phyloP scores from a whole-genome alignment of 305 asterid species.

The Nicotiana rustica region DNA sequence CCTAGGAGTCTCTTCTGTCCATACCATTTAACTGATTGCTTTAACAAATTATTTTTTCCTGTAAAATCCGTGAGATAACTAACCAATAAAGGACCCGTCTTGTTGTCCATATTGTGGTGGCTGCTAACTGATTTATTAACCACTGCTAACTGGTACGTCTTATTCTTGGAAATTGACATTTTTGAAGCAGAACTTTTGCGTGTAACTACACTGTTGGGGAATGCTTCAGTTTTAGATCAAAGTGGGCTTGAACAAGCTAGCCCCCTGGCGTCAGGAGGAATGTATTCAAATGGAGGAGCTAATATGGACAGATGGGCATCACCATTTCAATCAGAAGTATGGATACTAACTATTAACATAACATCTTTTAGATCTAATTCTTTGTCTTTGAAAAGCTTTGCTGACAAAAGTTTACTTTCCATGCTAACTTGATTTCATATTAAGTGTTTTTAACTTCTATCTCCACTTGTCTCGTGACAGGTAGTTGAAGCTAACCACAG shows the following conservation, averaged over 20 bases:
- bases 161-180: constrained; percentile 99
- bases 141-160: constrained; percentile 99
- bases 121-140: constrained; percentile 83
- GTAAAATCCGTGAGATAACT: constrained; percentile 47
- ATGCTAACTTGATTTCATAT: constrained; percentile 52
- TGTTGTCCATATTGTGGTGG: constrained; percentile 85
- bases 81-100: constrained; percentile 65
- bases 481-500: constrained; percentile 71
- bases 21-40: constrained; percentile 23
- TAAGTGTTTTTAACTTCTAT: constrained; percentile 46
- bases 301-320: constrained; percentile 98
- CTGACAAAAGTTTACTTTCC: constrained; percentile 48
- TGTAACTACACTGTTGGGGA: constrained; percentile 98
- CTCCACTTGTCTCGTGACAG: constrained; percentile 56
- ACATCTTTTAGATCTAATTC: constrained; percentile 80
- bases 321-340: constrained; percentile 99
- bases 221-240: constrained; percentile 99
- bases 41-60: neutral
- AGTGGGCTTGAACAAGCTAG: constrained; percentile 99
- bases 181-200: constrained; percentile 97
- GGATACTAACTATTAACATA: constrained; percentile 99
- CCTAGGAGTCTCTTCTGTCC: constrained; percentile 5
- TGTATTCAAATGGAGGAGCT: constrained; percentile 99
- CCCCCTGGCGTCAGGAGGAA: constrained; percentile 99
- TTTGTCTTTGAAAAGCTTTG: constrained; percentile 60